Evolutionary conservation across 2,329 filamentous ascomycete species (phyloP), one percentile per base, ranked within the genome.

Genomic region (Aspergillus udagawae): DNA sequence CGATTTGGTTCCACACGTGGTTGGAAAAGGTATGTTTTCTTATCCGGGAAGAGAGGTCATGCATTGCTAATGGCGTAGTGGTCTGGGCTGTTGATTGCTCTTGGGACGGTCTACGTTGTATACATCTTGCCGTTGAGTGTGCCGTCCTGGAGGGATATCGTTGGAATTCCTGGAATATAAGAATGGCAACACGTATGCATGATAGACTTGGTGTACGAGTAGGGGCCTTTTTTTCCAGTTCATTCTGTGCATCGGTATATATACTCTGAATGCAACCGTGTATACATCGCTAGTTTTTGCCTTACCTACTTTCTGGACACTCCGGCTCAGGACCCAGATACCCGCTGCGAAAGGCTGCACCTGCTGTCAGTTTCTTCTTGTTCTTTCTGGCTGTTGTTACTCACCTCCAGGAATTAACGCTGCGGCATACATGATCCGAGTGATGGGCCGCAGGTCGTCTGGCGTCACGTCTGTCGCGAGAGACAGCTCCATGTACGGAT

Each of bases 1-100:
- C 92, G 2, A 92, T 95, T 42, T 99, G 93, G 81, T 99, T 99
- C 70, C 94, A 99, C 75, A 99, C 94, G 0, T 97, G 93, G 92
- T 87, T 95, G 67, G 94, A 99, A 79, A 99, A 97, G 88, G 88
- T 90, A 67, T 68, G 81, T 71, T 17, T 52, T 20, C 6, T 49
- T 32, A 17, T 49, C 28, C 35, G 56, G 63, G 38, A 62, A 53
- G 9, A n/a, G 38, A 44, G 54, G 52, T 56, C 50, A n/a, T 59
- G 27, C 20, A 50, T 60, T 44, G 60, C 59, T 64, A 60, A 63
- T 47, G 7, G 10, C 29, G 55, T 55, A 82, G 80, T 68, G 82
- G 55, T 81, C 79, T 28, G 82, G 82, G 1, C 65, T 84, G 35
- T 38, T 77, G 23, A 72, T 82, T 45, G 80, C 82, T 6, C 67